phyloP scores from a whole-genome alignment of 108 stramenopile genomes.

The Nitzschia putrida region DNA sequence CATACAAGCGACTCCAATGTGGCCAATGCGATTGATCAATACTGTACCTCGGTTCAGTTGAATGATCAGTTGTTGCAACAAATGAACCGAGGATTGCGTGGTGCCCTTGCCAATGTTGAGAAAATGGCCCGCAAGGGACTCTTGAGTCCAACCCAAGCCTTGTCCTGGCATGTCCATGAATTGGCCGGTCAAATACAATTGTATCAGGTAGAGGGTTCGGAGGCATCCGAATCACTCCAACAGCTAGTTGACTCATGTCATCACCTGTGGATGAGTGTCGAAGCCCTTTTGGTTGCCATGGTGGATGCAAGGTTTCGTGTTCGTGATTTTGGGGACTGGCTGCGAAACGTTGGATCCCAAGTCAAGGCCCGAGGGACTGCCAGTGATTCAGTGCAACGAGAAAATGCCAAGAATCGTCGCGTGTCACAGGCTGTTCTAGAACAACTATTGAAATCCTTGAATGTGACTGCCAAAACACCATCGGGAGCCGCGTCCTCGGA shows the following conservation, averaged over 20 bases:
- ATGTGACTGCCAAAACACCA: neutral
- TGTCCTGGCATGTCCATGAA: slow-evolving; percentile 62
- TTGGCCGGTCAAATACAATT: slow-evolving; percentile 59
- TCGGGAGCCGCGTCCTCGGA: slow-evolving; percentile 22
- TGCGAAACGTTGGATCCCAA: slow-evolving; percentile 67
- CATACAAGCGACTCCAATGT: slow-evolving; percentile 49
- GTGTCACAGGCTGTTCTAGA: slow-evolving; percentile 60
- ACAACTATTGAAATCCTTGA: slow-evolving; percentile 50
- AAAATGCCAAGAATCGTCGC: slow-evolving; percentile 75
- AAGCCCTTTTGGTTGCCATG: slow-evolving; percentile 42
- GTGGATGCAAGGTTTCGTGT: slow-evolving; percentile 68
- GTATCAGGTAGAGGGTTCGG: neutral
- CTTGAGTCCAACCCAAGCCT: slow-evolving; percentile 57
- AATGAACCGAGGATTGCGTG: slow-evolving; percentile 55
- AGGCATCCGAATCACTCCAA: slow-evolving; percentile 24
- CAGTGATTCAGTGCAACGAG: slow-evolving; percentile 60
- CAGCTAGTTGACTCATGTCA: slow-evolving; percentile 33
- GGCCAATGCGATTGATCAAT: slow-evolving; percentile 84
- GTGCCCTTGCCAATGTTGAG: slow-evolving; percentile 70
- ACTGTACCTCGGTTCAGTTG: slow-evolving; percentile 77
- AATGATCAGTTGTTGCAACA: slow-evolving; percentile 76
- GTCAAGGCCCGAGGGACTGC: slow-evolving; percentile 81
- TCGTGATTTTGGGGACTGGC: slow-evolving; percentile 69
- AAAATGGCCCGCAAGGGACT: slow-evolving; percentile 47
- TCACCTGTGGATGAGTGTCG: slow-evolving; percentile 47